These are phyloP conservation scores for Rhinocladiella similis DNA, from an alignment of 2,329 filamentous ascomycete genomes.

Conservation along the genomic window DNA sequence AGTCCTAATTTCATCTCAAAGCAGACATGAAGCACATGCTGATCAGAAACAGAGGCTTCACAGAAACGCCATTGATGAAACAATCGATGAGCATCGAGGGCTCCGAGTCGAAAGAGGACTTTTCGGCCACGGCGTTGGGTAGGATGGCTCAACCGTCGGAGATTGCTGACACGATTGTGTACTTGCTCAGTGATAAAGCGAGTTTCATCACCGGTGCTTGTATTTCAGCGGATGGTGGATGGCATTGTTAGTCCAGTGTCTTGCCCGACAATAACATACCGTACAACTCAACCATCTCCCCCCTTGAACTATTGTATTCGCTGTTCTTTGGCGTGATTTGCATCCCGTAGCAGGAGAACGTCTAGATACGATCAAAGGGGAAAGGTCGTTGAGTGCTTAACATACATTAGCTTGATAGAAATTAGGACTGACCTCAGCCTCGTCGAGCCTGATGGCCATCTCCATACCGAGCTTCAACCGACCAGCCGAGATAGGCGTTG, in stretches of 20 bases:
- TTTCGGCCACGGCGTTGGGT: constrained; percentile 15
- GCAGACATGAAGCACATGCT: neutral
- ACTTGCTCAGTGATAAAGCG: constrained; percentile 47
- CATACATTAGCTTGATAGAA: neutral
- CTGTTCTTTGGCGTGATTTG: no score
- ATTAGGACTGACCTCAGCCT: neutral
- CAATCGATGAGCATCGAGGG: constrained; percentile 20
- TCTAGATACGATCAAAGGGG: neutral
- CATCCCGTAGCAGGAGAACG: no score
- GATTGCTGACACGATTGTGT: constrained; percentile 46
- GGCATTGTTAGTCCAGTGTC: constrained; percentile 31
- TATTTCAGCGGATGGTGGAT: constrained; percentile 50
- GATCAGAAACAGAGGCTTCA: constrained; percentile 12
- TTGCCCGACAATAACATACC: neutral
- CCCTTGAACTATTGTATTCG: no score
- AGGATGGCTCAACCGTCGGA: constrained; percentile 28
- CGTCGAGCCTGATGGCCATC: neutral
- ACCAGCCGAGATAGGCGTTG: neutral
- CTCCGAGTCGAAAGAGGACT: constrained; percentile 18
- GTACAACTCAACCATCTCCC: no score
- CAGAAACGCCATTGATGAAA: constrained; percentile 19
- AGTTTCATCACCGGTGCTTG: constrained; percentile 50
- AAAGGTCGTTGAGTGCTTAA: neutral
- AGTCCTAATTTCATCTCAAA: constrained; percentile 2
- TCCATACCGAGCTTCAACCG: neutral